Evolutionary conservation across 805 yeast genomes (phyloP).

Genomic region (Candida caryicola): DNA sequence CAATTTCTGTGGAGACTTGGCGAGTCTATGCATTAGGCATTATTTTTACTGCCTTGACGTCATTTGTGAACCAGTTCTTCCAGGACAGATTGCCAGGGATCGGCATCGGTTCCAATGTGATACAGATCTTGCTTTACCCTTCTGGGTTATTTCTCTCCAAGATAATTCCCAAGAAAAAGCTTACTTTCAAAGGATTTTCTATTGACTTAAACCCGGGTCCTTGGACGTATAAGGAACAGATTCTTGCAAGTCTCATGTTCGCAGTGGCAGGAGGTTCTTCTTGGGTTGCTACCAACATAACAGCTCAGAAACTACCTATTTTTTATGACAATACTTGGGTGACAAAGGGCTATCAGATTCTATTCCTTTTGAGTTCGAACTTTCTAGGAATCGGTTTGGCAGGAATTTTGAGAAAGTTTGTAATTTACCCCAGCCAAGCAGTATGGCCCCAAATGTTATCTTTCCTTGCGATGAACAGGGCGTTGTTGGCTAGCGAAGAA

Average conservation of each 20-base stretch:
- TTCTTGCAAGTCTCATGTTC: constrained; percentile 4
- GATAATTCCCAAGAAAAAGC: constrained; percentile 13
- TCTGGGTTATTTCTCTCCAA: constrained; percentile 12
- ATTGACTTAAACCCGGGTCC: constrained; percentile 30
- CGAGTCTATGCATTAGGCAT: constrained; percentile 25
- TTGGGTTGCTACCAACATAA: constrained; percentile 16
- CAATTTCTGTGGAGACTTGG: constrained; percentile 34
- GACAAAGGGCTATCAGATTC: constrained; percentile 14
- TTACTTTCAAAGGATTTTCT: constrained; percentile 20
- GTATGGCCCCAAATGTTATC: constrained; percentile 31
- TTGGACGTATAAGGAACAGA: constrained; percentile 12
- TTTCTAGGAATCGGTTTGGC: constrained; percentile 18
- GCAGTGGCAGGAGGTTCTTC: constrained; percentile 28
- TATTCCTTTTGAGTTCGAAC: constrained; percentile 12
- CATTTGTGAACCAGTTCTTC: constrained; percentile 17
- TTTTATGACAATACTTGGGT: constrained; percentile 15
- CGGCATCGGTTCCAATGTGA: constrained; percentile 12
- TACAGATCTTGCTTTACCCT: constrained; percentile 18
- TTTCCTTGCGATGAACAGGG: constrained; percentile 30
- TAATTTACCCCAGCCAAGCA: constrained; percentile 24
- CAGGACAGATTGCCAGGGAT: constrained; percentile 16
- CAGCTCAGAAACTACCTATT: constrained; percentile 9
- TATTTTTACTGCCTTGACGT: constrained; percentile 15
- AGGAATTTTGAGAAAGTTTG: constrained; percentile 19
- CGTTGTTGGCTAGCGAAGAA: constrained; percentile 25